Conservation (phyloP, 768 basidiomycete species). For the Boletus sp. region DNA sequence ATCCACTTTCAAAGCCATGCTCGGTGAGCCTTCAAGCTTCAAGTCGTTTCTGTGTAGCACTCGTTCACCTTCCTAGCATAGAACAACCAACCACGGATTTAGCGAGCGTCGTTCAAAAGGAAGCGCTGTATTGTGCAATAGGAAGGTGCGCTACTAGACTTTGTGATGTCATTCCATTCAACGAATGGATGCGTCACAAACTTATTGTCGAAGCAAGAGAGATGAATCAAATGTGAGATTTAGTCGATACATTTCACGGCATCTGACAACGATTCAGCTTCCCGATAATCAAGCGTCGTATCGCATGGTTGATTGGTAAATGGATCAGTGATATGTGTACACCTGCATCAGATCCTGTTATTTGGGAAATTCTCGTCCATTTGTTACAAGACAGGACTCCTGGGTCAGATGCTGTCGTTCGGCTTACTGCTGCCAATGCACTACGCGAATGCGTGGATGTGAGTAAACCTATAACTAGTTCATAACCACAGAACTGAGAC, state of each 20-base stretch:
- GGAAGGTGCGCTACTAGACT: slow-evolving; percentile 74
- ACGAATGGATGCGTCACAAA: slow-evolving; percentile 62
- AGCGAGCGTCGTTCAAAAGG: slow-evolving; percentile 66
- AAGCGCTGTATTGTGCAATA: slow-evolving; percentile 84
- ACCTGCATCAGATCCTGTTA: slow-evolving; percentile 52
- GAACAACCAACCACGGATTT: slow-evolving; percentile 52
- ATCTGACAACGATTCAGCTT: slow-evolving; percentile 47
- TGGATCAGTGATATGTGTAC: slow-evolving; percentile 73
- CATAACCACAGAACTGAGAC: slow-evolving; percentile 5
- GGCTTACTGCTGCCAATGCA: slow-evolving; percentile 78
- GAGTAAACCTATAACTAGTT: slow-evolving; percentile 30
- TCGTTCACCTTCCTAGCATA: slow-evolving; percentile 12
- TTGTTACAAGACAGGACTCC: slow-evolving; percentile 66
- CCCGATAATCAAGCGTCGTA: slow-evolving; percentile 89
- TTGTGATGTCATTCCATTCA: slow-evolving; percentile 62
- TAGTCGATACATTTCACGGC: neutral
- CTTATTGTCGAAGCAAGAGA: slow-evolving; percentile 58
- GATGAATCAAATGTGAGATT: slow-evolving; percentile 53
- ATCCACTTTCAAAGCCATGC: slow-evolving; percentile 55
- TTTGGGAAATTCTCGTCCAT: slow-evolving; percentile 82
- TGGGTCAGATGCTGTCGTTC: slow-evolving; percentile 80
- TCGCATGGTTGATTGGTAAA: slow-evolving; percentile 92
- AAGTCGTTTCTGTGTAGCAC: neutral
- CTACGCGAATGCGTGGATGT: slow-evolving; percentile 85
- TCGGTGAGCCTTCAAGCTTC: slow-evolving; percentile 39